Conservation (phyloP, 1,284 basidiomycete genomes). For the Lentinula novae-zelandiae region DNA sequence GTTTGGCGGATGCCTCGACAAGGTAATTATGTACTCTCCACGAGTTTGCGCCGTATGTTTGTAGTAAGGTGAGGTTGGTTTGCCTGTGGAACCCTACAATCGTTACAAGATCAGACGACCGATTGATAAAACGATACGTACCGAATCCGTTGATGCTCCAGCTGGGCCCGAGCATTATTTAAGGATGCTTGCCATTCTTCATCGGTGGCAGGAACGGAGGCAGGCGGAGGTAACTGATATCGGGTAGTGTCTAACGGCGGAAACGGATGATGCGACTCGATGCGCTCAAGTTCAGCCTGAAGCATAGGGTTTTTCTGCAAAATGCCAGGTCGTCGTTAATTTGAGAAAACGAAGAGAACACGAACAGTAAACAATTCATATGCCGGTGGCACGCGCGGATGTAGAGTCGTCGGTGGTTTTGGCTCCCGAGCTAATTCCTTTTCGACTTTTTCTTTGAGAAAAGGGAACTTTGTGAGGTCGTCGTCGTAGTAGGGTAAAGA, state of each 20-base stretch:
- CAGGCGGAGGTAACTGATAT: constrained; percentile 77
- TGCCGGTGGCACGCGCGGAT: constrained; percentile 71
- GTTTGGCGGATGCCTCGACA: constrained; percentile 74
- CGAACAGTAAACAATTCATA: constrained; percentile 68
- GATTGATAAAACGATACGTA: constrained; percentile 30
- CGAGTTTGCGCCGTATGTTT: constrained; percentile 86
- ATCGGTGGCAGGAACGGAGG: constrained; percentile 58
- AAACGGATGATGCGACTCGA: constrained; percentile 69
- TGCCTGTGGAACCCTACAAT: constrained; percentile 44
- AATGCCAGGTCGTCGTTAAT: neutral
- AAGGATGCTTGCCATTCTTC: constrained; percentile 81
- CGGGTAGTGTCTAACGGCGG: constrained; percentile 75
- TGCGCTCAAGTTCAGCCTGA: constrained; percentile 68
- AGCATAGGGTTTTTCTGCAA: constrained; percentile 61
- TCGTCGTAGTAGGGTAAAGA: constrained; percentile 95
- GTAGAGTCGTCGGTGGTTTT: constrained; percentile 49
- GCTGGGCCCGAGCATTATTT: constrained; percentile 77
- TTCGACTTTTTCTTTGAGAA: constrained; percentile 70
- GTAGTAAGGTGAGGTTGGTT: constrained; percentile 81
- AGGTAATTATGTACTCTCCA: constrained; percentile 92
- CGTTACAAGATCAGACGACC: too few relatives aligned
- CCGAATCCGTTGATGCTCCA: constrained; percentile 89
- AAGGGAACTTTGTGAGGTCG: constrained; percentile 77
- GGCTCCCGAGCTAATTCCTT: constrained; percentile 67
- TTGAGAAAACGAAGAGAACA: constrained; percentile 43